Conservation (phyloP, 192 early-diverging fungal species). For the Coemansia sp. region DNA sequence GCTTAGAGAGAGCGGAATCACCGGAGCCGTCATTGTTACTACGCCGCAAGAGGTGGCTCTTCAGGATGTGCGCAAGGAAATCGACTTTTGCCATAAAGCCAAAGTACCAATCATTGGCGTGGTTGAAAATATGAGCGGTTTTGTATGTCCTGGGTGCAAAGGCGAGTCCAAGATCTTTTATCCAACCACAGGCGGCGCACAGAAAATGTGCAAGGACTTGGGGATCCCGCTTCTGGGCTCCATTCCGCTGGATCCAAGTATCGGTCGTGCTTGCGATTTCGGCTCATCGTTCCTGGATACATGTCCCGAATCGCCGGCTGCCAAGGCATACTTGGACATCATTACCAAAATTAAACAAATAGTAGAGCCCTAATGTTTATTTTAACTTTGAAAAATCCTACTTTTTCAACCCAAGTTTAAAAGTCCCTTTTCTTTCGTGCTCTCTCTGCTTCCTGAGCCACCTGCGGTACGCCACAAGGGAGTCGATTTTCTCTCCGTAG, state of each 20-base stretch:
- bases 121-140: conserved; percentile 98
- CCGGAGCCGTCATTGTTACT: conserved; percentile 88
- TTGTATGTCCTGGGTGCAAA: conserved; percentile 89
- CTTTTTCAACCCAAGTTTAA: conserved; percentile 57
- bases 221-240: conserved; percentile 64
- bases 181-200: conserved; percentile 75
- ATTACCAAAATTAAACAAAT: conserved; percentile 38
- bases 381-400: neutral
- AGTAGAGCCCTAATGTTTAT: conserved; percentile 2
- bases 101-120: conserved; percentile 86
- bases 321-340: conserved; percentile 63
- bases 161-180: conserved; percentile 74
- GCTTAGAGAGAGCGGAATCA: conserved; percentile 72
- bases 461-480: conserved; percentile 73
- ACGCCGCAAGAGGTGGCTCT: conserved; percentile 90
- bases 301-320: conserved; percentile 80
- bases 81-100: conserved; percentile 86
- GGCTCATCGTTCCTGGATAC: conserved; percentile 90
- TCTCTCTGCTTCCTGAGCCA: conserved; percentile 91
- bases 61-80: conserved; percentile 94
- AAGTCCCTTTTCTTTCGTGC: conserved; percentile 67
- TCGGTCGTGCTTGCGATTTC: conserved; percentile 81
- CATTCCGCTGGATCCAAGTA: conserved; percentile 76
- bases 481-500: conserved; percentile 90
- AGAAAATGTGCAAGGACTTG: conserved; percentile 64